Percentiles rank a stretch among this genome's conserved stretches.
These are phyloP conservation scores for Amesomyces nigricolor DNA, from an alignment of 2,329 filamentous ascomycete species.

Conservation along the genomic window DNA sequence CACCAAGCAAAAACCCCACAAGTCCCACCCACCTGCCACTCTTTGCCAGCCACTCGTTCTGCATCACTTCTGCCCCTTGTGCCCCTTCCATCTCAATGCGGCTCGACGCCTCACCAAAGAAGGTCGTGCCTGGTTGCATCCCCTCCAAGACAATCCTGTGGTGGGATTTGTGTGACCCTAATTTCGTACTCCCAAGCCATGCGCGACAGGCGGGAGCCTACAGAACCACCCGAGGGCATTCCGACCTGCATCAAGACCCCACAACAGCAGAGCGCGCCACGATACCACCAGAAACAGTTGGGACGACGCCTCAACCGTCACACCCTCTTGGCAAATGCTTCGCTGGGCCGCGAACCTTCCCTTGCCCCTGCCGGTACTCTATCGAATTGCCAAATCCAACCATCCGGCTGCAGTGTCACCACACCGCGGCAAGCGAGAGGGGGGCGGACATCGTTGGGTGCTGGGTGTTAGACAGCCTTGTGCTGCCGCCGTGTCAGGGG, in stretches of 20 bases:
- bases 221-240: background rate
- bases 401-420: background rate
- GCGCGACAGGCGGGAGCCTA: too few species aligned
- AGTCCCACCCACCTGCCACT: background rate
- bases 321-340: constrained; percentile 1
- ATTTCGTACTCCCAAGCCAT: background rate
- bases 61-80: background rate
- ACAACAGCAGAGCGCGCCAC: background rate
- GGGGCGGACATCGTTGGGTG: background rate
- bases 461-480: background rate
- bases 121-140: constrained; percentile 16
- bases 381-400: background rate
- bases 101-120: background rate
- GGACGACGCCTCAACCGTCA: constrained; percentile 4
- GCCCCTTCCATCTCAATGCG: constrained; percentile 6
- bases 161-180: constrained; percentile 11
- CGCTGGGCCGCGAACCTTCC: background rate
- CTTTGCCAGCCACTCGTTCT: constrained; percentile 2
- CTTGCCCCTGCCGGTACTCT: background rate
- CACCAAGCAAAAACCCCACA: constrained; percentile 4
- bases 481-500: background rate
- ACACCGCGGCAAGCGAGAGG: background rate
- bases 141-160: constrained; percentile 17
- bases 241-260: background rate
- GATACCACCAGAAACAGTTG: background rate